Evolutionary conservation across 352 stramenopile species (phyloP), one percentile per base, ranked within the genome.

Genomic region (Phytophthora sp.): DNA sequence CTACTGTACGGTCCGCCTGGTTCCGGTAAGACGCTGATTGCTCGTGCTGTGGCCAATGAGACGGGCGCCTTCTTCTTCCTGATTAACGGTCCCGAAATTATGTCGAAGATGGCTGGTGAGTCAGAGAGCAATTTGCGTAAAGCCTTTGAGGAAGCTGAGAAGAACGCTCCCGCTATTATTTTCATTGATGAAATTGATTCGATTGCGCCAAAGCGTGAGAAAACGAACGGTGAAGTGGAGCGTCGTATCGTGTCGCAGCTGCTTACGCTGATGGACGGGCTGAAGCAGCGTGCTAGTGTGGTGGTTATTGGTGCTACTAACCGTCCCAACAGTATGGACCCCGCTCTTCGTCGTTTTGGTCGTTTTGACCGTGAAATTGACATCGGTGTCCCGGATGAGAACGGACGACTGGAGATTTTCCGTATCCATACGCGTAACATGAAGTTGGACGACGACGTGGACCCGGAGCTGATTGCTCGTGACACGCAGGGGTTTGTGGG

Each of bases 131-230:
- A 98, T 76, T 51, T 97, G 53, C 89, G 97, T 38, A 99, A 99
- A 76, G 97, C 97, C 8, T 99, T 99, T 63, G 96, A 99, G 71
- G 96, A 99, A 76, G 97, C 98, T 0, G 97, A 99, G 82, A 99
- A 99, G 88, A 99, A 99, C 76, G 96, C 97, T 3, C 98, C 98
- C 20, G 93, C 97, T n/a, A 99, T 99, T 75, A 99, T 99, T 66
- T 99, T 99, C 71, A 99, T 99, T 76, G 98, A 99, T 82, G 98
- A 99, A 64, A 99, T 99, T 67, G 98, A 99, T 74, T 99, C 97
- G 13, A 93, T 95, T 59, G 97, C 97, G 8, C 98, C 98, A 1
- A 99, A 99, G 82, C 88, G 98, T 80, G 98, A 99, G 58, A 99
- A 99, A 86, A 98, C 97, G 18, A 99, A 99, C 73, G 98, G 98